Evolutionary conservation across 352 stramenopile genomes (phyloP).

Genomic region (Globisporangium barbulae): DNA sequence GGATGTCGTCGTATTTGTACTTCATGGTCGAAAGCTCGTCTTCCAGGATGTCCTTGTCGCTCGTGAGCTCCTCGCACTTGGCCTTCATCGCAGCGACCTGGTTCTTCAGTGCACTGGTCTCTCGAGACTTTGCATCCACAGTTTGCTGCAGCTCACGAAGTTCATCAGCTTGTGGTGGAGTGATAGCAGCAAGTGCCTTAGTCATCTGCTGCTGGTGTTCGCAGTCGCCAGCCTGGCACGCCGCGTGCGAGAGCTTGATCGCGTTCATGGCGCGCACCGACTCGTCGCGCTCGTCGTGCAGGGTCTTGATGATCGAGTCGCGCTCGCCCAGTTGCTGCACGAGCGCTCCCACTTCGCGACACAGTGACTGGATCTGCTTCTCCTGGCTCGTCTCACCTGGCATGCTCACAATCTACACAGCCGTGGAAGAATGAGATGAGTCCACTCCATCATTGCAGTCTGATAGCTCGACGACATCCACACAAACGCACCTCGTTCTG

Average conservation of each 20-base stretch:
- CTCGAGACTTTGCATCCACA: background rate
- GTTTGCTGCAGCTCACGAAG: slow-evolving; percentile 17
- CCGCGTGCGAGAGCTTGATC: slow-evolving; percentile 33
- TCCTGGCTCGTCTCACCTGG: slow-evolving; percentile 37
- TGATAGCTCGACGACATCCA: too few relatives aligned
- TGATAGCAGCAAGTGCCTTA: background rate
- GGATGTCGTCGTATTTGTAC: slow-evolving; percentile 38
- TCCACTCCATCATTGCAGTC: background rate
- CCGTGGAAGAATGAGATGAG: too few relatives aligned
- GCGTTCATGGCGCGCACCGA: slow-evolving; percentile 39
- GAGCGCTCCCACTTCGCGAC: slow-evolving; percentile 49
- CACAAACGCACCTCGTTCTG: slow-evolving; percentile 33
- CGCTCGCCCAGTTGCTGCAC: slow-evolving; percentile 55
- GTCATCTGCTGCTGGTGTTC: background rate
- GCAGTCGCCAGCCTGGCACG: slow-evolving; percentile 10
- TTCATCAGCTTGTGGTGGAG: slow-evolving; percentile 13
- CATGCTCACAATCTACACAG: slow-evolving; percentile 25
- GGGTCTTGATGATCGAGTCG: slow-evolving; percentile 51
- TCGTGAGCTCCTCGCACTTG: slow-evolving; percentile 1
- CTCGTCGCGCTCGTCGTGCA: slow-evolving; percentile 50
- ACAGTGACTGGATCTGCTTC: slow-evolving; percentile 52
- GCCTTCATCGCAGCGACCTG: slow-evolving; percentile 6
- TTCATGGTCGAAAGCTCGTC: slow-evolving; percentile 24
- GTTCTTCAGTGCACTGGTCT: slow-evolving; percentile 4
- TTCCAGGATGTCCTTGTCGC: slow-evolving; percentile 16